These are phyloP conservation scores for Vanrija sp. DNA, from an alignment of 1,284 basidiomycete species.

Conservation along the genomic window DNA sequence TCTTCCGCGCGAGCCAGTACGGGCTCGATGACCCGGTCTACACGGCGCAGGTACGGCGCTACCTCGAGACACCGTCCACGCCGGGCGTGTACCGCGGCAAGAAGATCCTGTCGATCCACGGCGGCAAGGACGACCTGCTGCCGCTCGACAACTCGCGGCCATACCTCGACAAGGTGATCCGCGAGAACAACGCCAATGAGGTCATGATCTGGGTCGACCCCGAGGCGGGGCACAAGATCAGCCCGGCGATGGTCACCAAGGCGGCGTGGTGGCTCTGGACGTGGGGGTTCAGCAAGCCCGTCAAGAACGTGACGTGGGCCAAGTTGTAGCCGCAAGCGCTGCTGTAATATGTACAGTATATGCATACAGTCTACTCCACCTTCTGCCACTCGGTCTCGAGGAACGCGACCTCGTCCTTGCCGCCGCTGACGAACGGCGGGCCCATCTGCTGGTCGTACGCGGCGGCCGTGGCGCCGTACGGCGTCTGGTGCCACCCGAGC, in stretches of 20 bases:
- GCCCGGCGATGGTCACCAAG: slow-evolving; percentile 4
- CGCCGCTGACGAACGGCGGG: too few species aligned
- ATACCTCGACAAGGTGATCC: too few species aligned
- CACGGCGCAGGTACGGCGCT: slow-evolving; percentile 35
- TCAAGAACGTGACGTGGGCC: neutral
- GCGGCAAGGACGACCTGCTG: slow-evolving; percentile 43
- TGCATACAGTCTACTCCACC: too few species aligned
- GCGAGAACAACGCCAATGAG: slow-evolving; percentile 1
- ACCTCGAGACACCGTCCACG: slow-evolving; percentile 55
- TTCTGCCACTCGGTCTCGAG: too few species aligned
- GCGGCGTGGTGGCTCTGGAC: slow-evolving; percentile 10
- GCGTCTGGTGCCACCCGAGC: too few species aligned
- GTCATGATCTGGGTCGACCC: neutral
- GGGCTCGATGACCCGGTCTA: neutral
- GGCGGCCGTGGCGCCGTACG: too few species aligned
- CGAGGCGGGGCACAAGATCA: slow-evolving; percentile 5
- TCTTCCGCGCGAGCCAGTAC: slow-evolving; percentile 8
- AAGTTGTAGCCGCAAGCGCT: neutral
- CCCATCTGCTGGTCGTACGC: too few species aligned
- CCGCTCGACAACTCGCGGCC: slow-evolving; percentile 16
- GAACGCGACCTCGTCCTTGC: too few species aligned
- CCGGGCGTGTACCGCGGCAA: slow-evolving; percentile 58
- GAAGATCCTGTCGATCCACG: slow-evolving; percentile 66
- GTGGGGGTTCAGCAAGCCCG: slow-evolving; percentile 1
- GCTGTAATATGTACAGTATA: too few species aligned